Evolutionary conservation across 2,329 filamentous ascomycete genomes (phyloP).

Genomic region (Fusarium sp.): DNA sequence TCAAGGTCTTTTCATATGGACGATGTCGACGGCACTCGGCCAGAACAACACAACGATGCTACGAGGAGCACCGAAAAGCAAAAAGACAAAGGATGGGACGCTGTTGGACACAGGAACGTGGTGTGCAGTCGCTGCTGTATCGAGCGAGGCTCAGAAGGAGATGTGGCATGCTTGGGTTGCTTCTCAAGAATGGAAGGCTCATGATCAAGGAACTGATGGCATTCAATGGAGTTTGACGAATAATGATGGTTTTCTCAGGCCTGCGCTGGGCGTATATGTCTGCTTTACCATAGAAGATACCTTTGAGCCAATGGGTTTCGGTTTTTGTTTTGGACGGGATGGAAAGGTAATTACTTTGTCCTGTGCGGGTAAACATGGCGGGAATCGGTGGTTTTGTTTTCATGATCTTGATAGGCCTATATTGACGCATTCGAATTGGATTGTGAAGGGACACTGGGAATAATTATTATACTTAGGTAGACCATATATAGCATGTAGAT

Average conservation of each 20-base stretch:
- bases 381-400: conserved; percentile 35
- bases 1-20: conserved; percentile 61
- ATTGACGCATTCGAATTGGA: conserved; percentile 14
- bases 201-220: conserved; percentile 14
- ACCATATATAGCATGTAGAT: conserved; percentile 14
- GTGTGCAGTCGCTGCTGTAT: conserved; percentile 76
- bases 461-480: conserved; percentile 29
- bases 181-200: conserved; percentile 56
- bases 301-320: conserved; percentile 3
- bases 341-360: conserved; percentile 8
- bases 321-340: conserved; percentile 6
- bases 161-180: conserved; percentile 73
- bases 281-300: background rate
- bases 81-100: conserved; percentile 49
- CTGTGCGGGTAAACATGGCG: conserved; percentile 20
- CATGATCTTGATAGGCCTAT: conserved; percentile 9
- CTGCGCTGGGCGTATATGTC: conserved; percentile 4
- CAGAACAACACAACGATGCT: conserved; percentile 17
- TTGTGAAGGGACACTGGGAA: conserved; percentile 7
- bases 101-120: conserved; percentile 58
- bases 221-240: conserved; percentile 21
- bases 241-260: conserved; percentile 31
- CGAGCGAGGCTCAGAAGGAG: conserved; percentile 69
- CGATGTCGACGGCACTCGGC: conserved; percentile 53
- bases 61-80: conserved; percentile 16